Percentiles rank a stretch among this genome's conserved stretches.
These are phyloP conservation scores for Cryptococcus jaspeensis DNA, from an alignment of 1,284 basidiomycete genomes.

Conservation along the genomic window DNA sequence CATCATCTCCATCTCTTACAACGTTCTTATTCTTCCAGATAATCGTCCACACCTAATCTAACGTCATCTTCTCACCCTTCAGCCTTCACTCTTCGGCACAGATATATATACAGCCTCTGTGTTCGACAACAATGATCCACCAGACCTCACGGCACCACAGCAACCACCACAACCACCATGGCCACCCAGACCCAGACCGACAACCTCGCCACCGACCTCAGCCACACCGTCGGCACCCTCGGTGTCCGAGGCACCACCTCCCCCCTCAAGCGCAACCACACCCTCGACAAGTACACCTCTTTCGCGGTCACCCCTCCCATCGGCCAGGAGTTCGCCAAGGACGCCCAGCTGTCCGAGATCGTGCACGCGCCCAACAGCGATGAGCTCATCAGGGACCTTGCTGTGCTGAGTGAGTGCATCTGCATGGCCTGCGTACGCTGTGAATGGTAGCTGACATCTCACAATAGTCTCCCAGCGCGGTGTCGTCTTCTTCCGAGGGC, in stretches of 20 bases:
- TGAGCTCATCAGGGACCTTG: constrained; percentile 56
- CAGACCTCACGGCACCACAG: background rate
- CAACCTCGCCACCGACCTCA: background rate
- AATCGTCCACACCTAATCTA: too few relatives aligned
- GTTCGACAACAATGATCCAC: too few relatives aligned
- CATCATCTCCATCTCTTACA: too few relatives aligned
- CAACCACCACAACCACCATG: background rate
- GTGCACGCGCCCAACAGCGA: constrained; percentile 52
- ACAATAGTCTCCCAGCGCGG: constrained; percentile 60
- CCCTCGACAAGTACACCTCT: background rate
- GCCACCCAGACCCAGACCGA: background rate
- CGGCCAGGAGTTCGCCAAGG: constrained; percentile 45
- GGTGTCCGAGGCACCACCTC: background rate
- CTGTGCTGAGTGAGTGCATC: constrained; percentile 52
- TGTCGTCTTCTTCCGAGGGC: constrained; percentile 69
- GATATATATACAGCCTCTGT: too few relatives aligned
- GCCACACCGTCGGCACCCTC: background rate
- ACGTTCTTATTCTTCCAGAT: too few relatives aligned
- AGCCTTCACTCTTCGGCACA: too few relatives aligned
- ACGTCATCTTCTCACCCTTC: too few relatives aligned
- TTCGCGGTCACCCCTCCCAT: constrained; percentile 38
- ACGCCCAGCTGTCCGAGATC: constrained; percentile 52
- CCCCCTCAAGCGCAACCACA: background rate
- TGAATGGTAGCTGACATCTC: background rate
- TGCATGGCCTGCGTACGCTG: too few relatives aligned